Conservation (phyloP, 345 rosid genomes). For the Euphorbia peplus region DNA sequence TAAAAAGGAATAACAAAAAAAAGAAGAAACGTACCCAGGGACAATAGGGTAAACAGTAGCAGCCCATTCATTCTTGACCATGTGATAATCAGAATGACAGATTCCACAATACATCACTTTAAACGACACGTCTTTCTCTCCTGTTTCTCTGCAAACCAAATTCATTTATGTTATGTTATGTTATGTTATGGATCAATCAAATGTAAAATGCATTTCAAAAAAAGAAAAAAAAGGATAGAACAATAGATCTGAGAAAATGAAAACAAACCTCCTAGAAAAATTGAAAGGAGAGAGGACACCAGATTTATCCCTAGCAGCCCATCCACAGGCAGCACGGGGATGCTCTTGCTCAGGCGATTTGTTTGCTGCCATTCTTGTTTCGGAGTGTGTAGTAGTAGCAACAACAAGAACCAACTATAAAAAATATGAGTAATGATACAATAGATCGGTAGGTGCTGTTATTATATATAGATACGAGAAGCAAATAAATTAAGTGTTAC, state of each 20-base stretch:
- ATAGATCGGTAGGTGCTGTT: too few relatives aligned
- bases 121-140: conserved; percentile 40
- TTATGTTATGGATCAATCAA: too few relatives aligned
- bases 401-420: too few relatives aligned
- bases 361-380: conserved; percentile 1
- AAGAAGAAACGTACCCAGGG: conserved; percentile 32
- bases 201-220: not conserved
- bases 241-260: not conserved
- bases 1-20: too few relatives aligned
- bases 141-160: conserved; percentile 25
- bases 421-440: too few relatives aligned
- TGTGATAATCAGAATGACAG: conserved; percentile 48
- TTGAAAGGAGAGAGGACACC: conserved; percentile 36
- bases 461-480: too few relatives aligned
- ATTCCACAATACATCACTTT: conserved; percentile 52
- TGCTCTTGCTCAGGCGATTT: conserved; percentile 25
- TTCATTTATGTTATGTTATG: too few relatives aligned
- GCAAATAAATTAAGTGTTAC: too few relatives aligned
- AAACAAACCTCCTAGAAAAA: conserved; percentile 37
- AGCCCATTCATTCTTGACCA: conserved; percentile 48
- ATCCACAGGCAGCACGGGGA: conserved; percentile 32
- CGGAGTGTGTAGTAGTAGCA: too few relatives aligned
- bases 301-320: conserved; percentile 37
- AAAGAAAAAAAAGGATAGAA: not conserved
- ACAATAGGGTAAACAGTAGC: conserved; percentile 40